Percentiles rank a stretch among this genome's conserved stretches.
These are phyloP conservation scores for Saprolegnia diclina DNA, from an alignment of 352 stramenopile species.

Conservation along the genomic window DNA sequence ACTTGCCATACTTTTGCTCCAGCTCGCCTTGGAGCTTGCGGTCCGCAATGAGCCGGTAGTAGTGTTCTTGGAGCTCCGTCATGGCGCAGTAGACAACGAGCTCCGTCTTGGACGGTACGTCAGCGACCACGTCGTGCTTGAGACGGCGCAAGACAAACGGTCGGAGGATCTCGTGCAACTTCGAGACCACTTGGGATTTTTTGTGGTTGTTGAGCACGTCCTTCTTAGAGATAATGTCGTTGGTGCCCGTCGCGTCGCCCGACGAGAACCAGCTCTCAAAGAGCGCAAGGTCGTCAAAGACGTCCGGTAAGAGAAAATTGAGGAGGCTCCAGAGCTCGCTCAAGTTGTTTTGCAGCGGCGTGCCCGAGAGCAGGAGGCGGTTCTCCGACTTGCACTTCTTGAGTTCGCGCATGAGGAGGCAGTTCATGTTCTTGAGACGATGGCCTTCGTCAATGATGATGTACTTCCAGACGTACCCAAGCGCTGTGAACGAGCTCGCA, in stretches of 20 bases:
- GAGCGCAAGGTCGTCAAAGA: conserved; percentile 97
- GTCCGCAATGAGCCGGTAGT: conserved; percentile 91
- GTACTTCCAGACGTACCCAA: conserved; percentile 88
- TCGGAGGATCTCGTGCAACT: conserved; percentile 96
- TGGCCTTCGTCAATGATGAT: conserved; percentile 98
- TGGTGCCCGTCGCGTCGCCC: conserved; percentile 70
- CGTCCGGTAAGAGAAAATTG: conserved; percentile 96
- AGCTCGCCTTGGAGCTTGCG: conserved; percentile 84
- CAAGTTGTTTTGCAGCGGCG: conserved; percentile 97
- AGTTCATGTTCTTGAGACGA: conserved; percentile 97
- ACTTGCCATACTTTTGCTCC: conserved; percentile 67
- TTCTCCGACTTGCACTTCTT: conserved; percentile 91
- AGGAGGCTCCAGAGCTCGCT: conserved; percentile 98
- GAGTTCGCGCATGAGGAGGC: conserved; percentile 90
- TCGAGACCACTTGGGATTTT: conserved; percentile 91
- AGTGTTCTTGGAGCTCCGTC: conserved; percentile 90
- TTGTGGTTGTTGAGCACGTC: conserved; percentile 90
- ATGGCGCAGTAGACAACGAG: conserved; percentile 97
- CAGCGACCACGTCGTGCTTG: conserved; percentile 90
- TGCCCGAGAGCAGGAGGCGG: conserved; percentile 93
- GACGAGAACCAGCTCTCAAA: conserved; percentile 99
- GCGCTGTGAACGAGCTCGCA: conserved; percentile 45
- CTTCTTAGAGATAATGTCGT: conserved; percentile 28
- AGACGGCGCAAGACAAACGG: conserved; percentile 95
- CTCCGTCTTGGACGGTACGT: conserved; percentile 96